phyloP scores from a whole-genome alignment of 352 stramenopile species.

The Plasmopara viticola region DNA sequence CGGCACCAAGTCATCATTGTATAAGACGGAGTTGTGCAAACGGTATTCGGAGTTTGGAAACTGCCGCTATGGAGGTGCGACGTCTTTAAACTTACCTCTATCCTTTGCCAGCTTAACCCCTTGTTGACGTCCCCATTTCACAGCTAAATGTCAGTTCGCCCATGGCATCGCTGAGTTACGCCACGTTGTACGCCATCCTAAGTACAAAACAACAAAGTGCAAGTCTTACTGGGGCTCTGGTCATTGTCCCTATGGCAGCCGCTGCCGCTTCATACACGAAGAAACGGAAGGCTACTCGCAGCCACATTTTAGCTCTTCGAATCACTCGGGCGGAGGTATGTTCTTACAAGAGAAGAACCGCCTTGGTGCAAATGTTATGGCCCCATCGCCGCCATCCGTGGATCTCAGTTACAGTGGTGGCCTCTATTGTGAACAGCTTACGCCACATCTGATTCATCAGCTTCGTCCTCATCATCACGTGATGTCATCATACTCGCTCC shows the following conservation, averaged over 20 bases:
- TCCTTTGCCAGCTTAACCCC: background rate
- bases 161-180: conserved; percentile 74
- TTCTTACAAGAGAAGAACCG: conserved; percentile 58
- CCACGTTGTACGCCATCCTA: conserved; percentile 81
- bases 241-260: conserved; percentile 79
- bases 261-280: conserved; percentile 87
- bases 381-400: conserved; percentile 24
- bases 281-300: conserved; percentile 55
- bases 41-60: conserved; percentile 83
- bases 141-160: conserved; percentile 85
- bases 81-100: background rate
- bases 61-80: conserved; percentile 75
- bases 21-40: conserved; percentile 87
- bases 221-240: conserved; percentile 88
- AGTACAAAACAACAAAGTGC: conserved; percentile 91
- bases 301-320: conserved; percentile 49
- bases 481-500: conserved; percentile 48
- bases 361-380: conserved; percentile 24
- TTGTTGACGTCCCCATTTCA: background rate
- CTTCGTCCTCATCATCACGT: conserved; percentile 24
- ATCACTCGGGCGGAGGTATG: conserved; percentile 32
- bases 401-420: conserved; percentile 26
- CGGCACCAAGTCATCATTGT: conserved; percentile 78
- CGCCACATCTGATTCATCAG: conserved; percentile 17
- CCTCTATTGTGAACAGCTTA: conserved; percentile 32